These are phyloP conservation scores for Moesziomyces antarcticus DNA, from an alignment of 1,284 basidiomycete species.

Conservation along the genomic window DNA sequence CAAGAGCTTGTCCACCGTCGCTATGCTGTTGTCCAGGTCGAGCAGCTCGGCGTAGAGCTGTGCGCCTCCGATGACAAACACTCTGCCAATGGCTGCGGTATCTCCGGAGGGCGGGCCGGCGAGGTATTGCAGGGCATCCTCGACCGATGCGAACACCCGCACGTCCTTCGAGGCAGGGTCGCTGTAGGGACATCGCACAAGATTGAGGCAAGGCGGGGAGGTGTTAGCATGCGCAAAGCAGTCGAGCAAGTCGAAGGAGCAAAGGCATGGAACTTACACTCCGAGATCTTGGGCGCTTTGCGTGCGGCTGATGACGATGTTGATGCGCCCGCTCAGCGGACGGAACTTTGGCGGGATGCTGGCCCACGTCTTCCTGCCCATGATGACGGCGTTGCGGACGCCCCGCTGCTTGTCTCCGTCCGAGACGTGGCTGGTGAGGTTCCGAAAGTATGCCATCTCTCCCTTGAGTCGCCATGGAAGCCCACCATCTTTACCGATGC, in stretches of 20 bases:
- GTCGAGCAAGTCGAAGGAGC: not conserved
- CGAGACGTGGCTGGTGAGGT: slow-evolving; percentile 75
- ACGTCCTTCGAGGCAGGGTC: slow-evolving; percentile 48
- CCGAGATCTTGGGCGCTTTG: slow-evolving; percentile 75
- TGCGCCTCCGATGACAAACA: slow-evolving; percentile 90
- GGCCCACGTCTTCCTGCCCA: slow-evolving; percentile 98
- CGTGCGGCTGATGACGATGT: slow-evolving; percentile 83
- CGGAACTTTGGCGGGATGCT: slow-evolving; percentile 90
- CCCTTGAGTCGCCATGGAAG: slow-evolving; percentile 90
- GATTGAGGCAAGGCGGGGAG: slow-evolving; percentile 15
- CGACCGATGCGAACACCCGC: slow-evolving; percentile 21
- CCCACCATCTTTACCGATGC: slow-evolving; percentile 80
- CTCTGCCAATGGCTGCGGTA: slow-evolving; percentile 52
- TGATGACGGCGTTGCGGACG: slow-evolving; percentile 82
- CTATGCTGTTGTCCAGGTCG: not conserved
- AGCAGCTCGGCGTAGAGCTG: slow-evolving; percentile 78
- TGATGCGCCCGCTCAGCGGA: slow-evolving; percentile 81
- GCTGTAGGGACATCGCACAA: slow-evolving; percentile 21
- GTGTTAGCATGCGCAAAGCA: not conserved
- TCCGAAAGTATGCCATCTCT: slow-evolving; percentile 94
- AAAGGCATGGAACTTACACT: slow-evolving; percentile 62
- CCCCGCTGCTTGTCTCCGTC: slow-evolving; percentile 15
- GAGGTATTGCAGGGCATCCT: slow-evolving; percentile 22
- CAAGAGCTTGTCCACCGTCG: slow-evolving; percentile 69
- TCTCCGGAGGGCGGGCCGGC: not conserved